Conservation (phyloP, 148 eudicot species). For the Nyssa sinensis region DNA sequence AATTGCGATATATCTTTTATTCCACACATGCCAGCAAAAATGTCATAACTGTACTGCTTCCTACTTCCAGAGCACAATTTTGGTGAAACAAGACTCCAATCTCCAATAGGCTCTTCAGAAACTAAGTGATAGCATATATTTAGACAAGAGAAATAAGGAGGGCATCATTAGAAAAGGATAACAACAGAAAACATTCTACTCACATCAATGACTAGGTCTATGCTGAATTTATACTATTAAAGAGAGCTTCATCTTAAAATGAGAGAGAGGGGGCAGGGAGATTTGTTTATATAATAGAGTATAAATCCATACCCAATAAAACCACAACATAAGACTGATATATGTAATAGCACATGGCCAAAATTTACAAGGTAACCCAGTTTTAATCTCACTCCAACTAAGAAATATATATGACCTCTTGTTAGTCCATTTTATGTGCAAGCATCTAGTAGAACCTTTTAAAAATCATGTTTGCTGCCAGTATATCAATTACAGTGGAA, state of each 20-base stretch:
- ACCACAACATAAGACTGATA: too few relatives aligned
- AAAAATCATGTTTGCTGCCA: too few relatives aligned
- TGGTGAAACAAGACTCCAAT: neutral
- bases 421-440: neutral
- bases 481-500: too few relatives aligned
- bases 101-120: neutral
- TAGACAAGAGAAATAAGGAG: neutral
- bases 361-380: too few relatives aligned
- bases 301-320: too few relatives aligned
- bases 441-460: neutral
- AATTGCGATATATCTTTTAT: too few relatives aligned
- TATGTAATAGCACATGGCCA: too few relatives aligned
- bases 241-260: neutral
- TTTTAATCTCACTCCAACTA: neutral
- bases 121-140: neutral
- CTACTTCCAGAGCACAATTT: neutral
- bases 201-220: neutral
- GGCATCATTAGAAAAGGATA: too few relatives aligned
- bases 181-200: neutral
- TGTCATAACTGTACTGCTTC: neutral
- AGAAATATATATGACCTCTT: neutral
- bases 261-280: too few relatives aligned
- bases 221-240: neutral
- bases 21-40: neutral
- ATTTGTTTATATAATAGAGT: too few relatives aligned